A percentile compares a stretch with the other conserved stretches of the same genome.
These are phyloP conservation scores for Pseudopithomyces maydicus DNA, from an alignment of 2,329 filamentous ascomycete species.

Conservation along the genomic window DNA sequence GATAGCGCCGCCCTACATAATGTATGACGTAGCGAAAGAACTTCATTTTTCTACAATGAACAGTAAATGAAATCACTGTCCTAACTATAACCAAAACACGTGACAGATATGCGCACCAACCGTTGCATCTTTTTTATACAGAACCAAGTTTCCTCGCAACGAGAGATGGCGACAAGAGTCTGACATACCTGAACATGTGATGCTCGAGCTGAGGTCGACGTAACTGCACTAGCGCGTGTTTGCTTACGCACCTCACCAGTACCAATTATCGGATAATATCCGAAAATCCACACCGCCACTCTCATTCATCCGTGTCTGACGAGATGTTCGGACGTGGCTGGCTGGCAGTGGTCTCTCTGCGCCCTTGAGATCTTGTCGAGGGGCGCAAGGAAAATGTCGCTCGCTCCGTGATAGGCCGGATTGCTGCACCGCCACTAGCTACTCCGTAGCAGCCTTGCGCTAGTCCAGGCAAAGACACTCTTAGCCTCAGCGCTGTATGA, in stretches of 20 bases:
- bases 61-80: too few species aligned
- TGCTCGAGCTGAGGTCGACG: too few species aligned
- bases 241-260: not conserved
- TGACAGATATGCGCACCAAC: too few species aligned
- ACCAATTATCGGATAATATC: not conserved
- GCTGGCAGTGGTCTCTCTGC: not conserved
- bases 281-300: not conserved
- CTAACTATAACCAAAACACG: too few species aligned
- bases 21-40: too few species aligned
- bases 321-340: not conserved
- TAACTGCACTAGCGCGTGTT: too few species aligned
- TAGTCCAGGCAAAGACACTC: not conserved
- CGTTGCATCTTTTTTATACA: too few species aligned
- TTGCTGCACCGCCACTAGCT: not conserved
- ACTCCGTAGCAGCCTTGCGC: not conserved
- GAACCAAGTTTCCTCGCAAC: too few species aligned
- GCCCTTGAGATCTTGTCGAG: not conserved
- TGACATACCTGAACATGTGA: too few species aligned
- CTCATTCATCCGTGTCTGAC: not conserved
- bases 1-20: too few species aligned
- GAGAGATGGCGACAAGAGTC: too few species aligned
- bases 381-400: not conserved
- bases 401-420: not conserved
- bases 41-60: too few species aligned
- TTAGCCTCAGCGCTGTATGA: not conserved